These are phyloP conservation scores for Myxozyma mucilagina DNA, from an alignment of 805 yeast genomes.

Conservation along the genomic window DNA sequence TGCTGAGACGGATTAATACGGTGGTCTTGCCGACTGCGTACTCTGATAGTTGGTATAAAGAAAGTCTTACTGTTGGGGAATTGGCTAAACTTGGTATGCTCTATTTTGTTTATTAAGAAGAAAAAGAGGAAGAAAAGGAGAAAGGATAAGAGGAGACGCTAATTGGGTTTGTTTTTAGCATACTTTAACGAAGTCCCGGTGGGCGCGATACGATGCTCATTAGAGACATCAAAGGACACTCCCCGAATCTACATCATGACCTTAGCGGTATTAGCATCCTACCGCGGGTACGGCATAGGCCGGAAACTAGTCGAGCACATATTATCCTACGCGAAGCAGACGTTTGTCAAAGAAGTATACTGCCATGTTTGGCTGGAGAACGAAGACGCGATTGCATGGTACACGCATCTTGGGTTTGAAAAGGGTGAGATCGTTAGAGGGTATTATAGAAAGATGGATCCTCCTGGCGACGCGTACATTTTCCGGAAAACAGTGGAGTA, in stretches of 20 bases:
- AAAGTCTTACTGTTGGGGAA: conserved; percentile 50
- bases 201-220: conserved; percentile 64
- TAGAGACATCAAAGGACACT: conserved; percentile 34
- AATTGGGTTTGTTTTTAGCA: conserved; percentile 40
- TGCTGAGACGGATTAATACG: conserved; percentile 57
- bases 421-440: conserved; percentile 43
- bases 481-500: conserved; percentile 18
- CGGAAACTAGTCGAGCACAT: conserved; percentile 56
- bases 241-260: conserved; percentile 61
- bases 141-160: neutral
- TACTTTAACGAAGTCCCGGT: conserved; percentile 78
- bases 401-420: conserved; percentile 51
- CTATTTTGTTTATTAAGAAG: neutral
- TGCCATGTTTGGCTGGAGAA: conserved; percentile 55
- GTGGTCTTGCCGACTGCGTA: conserved; percentile 54
- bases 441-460: conserved; percentile 50
- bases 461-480: conserved; percentile 51
- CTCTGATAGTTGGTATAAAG: conserved; percentile 54
- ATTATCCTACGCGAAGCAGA: conserved; percentile 55
- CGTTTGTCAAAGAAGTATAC: conserved; percentile 54
- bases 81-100: conserved; percentile 50
- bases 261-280: conserved; percentile 65
- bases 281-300: conserved; percentile 65
- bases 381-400: conserved; percentile 52
- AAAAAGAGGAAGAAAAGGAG: neutral